These are phyloP conservation scores for Leptographium galeiforme DNA, from an alignment of 2,329 filamentous ascomycete species.

Conservation along the genomic window DNA sequence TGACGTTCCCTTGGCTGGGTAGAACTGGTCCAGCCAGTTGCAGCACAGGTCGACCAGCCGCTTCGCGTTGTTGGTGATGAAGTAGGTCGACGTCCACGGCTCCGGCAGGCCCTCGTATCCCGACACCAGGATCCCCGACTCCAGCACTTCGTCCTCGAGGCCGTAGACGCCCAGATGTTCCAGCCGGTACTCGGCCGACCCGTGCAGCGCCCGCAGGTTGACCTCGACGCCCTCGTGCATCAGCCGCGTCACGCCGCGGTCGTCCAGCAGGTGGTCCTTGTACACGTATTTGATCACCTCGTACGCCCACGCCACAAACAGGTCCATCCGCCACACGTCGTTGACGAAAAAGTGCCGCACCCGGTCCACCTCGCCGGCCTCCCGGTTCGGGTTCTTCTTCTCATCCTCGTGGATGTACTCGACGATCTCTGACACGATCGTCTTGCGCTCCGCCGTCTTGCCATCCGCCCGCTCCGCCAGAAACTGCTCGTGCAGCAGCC, in stretches of 20 bases:
- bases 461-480: conserved; percentile 37
- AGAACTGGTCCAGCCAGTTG: conserved; percentile 39
- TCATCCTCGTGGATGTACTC: conserved; percentile 64
- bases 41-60: conserved; percentile 45
- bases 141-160: conserved; percentile 51
- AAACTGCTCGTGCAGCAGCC: conserved; percentile 65
- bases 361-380: conserved; percentile 58
- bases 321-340: conserved; percentile 57
- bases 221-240: conserved; percentile 54
- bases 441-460: conserved; percentile 45
- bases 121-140: conserved; percentile 47
- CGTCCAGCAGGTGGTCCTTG: conserved; percentile 44
- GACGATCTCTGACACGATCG: conserved; percentile 61
- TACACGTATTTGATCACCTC: conserved; percentile 63
- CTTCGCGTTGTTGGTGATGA: conserved; percentile 47
- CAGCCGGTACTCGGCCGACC: conserved; percentile 57
- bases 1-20: conserved; percentile 13
- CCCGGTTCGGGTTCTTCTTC: conserved; percentile 52
- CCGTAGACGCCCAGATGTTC: conserved; percentile 61
- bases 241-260: conserved; percentile 37
- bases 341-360: conserved; percentile 80
- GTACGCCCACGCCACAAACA: conserved; percentile 67
- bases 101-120: conserved; percentile 59
- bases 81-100: conserved; percentile 71
- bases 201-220: conserved; percentile 56